These are phyloP conservation scores for Fragilaria crotonensis DNA, from an alignment of 108 stramenopile species.

Conservation along the genomic window DNA sequence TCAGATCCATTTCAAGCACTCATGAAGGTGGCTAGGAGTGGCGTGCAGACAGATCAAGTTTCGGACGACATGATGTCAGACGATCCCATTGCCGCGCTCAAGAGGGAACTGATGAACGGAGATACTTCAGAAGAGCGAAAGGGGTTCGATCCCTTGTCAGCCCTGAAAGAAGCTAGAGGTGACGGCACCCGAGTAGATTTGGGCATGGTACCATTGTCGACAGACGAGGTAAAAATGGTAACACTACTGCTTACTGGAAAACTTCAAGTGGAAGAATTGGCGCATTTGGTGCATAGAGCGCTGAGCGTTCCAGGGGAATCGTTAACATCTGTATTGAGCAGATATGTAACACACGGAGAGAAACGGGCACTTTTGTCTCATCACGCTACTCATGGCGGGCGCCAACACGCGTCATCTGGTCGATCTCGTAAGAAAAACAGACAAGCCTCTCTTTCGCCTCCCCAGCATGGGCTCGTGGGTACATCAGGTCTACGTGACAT, in stretches of 20 bases:
- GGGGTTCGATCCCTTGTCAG: conserved; percentile 50
- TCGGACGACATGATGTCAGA: conserved; percentile 2
- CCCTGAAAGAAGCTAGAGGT: conserved; percentile 48
- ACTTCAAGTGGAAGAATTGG: conserved; percentile 52
- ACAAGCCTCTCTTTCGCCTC: neutral
- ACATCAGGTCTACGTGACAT: neutral
- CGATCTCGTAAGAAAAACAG: neutral
- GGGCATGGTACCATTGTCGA: conserved; percentile 51
- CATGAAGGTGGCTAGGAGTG: neutral
- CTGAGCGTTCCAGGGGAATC: conserved; percentile 36
- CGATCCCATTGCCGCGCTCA: conserved; percentile 1
- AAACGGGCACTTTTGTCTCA: neutral
- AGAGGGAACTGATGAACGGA: conserved; percentile 1
- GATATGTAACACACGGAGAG: neutral
- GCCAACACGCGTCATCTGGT: neutral
- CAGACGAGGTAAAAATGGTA: conserved; percentile 53
- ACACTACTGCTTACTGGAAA: conserved; percentile 59
- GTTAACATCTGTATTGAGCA: neutral
- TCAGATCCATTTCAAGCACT: neutral
- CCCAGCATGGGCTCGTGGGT: no score
- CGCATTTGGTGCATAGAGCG: conserved; percentile 43
- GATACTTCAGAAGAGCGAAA: conserved; percentile 28
- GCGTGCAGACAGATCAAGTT: neutral
- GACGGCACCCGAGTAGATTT: conserved; percentile 59
- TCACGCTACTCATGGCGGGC: neutral